Conservation (phyloP, 2,329 filamentous ascomycete genomes). For the Fusarium sp. region DNA sequence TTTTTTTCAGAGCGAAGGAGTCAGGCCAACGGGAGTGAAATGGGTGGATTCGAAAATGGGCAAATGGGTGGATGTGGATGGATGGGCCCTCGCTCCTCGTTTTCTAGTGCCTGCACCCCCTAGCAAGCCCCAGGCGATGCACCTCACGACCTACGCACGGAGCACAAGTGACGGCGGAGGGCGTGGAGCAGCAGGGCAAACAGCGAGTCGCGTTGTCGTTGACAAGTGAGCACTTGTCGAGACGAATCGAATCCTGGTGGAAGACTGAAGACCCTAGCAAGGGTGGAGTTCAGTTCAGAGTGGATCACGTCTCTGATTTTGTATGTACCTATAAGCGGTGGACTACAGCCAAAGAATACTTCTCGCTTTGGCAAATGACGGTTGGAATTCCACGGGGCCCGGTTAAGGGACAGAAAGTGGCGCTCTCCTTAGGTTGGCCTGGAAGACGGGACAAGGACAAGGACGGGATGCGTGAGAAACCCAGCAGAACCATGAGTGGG, state of each 20-base stretch:
- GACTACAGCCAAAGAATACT: constrained; percentile 15
- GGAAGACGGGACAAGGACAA: constrained; percentile 14
- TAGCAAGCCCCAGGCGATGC: constrained; percentile 29
- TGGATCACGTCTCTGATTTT: neutral
- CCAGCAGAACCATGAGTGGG: constrained; percentile 33
- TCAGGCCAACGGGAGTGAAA: constrained; percentile 18
- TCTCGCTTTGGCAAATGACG: constrained; percentile 25
- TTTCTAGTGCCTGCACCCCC: constrained; percentile 11
- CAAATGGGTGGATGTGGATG: constrained; percentile 4
- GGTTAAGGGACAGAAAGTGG: constrained; percentile 23
- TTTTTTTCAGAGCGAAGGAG: constrained; percentile 3
- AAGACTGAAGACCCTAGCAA: constrained; percentile 2
- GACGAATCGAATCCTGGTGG: constrained; percentile 16
- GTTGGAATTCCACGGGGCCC: constrained; percentile 9
- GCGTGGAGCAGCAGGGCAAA: constrained; percentile 24
- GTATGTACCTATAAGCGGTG: neutral
- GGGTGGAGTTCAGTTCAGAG: constrained; percentile 6
- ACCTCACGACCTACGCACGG: constrained; percentile 35
- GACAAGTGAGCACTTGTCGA: constrained; percentile 20
- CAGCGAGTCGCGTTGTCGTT: constrained; percentile 20
- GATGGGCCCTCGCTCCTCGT: constrained; percentile 9
- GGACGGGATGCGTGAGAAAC: constrained; percentile 32
- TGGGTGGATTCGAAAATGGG: constrained; percentile 19
- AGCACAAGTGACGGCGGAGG: constrained; percentile 41
- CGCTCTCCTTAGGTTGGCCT: constrained; percentile 9